Percentiles rank a stretch among this genome's conserved stretches.
Evolutionary conservation across 2,329 filamentous ascomycete genomes (phyloP).

Genomic region (Aspergillus melleus): DNA sequence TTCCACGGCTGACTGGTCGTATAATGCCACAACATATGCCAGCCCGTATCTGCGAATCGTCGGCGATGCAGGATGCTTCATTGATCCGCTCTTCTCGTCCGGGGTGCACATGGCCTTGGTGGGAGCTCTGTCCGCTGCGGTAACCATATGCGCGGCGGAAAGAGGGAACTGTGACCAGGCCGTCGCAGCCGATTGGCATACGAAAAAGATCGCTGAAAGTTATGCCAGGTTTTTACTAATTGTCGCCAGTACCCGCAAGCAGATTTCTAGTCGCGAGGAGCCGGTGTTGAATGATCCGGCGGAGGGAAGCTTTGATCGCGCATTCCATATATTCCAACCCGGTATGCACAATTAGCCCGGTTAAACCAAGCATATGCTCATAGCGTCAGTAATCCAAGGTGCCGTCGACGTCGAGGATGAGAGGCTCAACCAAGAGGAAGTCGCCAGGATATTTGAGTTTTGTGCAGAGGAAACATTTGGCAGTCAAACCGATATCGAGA

Average conservation of each 20-base stretch:
- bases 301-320: slow-evolving; percentile 5
- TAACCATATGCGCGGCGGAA: slow-evolving; percentile 35
- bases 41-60: slow-evolving; percentile 41
- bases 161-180: slow-evolving; percentile 37
- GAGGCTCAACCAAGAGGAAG: not conserved
- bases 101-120: slow-evolving; percentile 49
- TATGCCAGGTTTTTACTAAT: slow-evolving; percentile 53
- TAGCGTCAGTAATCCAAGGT: not conserved
- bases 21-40: slow-evolving; percentile 47
- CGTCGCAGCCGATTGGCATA: slow-evolving; percentile 43
- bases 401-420: not conserved
- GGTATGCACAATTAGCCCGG: not conserved
- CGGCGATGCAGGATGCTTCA: slow-evolving; percentile 52
- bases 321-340: not conserved
- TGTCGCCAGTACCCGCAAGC: slow-evolving; percentile 16
- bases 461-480: not conserved
- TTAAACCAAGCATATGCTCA: not conserved
- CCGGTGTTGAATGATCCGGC: slow-evolving; percentile 1
- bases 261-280: slow-evolving; percentile 7
- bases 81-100: slow-evolving; percentile 52
- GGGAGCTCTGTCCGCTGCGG: slow-evolving; percentile 47
- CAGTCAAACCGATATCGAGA: not conserved
- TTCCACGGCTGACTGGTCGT: slow-evolving; percentile 50
- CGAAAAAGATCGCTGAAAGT: slow-evolving; percentile 44
- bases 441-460: not conserved